phyloP scores from a whole-genome alignment of 2,329 filamentous ascomycete species.

The Aspergillus puulaauensis region DNA sequence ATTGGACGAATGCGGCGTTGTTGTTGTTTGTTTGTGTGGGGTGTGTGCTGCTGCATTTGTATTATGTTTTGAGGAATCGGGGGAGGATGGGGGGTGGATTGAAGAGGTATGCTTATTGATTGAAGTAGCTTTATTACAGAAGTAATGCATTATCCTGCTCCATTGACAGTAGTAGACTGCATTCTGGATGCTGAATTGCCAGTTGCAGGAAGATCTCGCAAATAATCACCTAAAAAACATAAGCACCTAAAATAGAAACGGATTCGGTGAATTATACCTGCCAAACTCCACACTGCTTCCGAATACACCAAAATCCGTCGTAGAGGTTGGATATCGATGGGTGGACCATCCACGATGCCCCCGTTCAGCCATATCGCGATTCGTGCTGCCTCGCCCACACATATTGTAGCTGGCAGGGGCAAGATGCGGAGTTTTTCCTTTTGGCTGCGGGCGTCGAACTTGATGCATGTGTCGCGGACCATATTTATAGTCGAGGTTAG shows the following conservation, averaged over 20 bases:
- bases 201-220: neutral
- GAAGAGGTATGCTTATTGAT: too few species aligned
- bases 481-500: slow-evolving; percentile 1
- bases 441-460: neutral
- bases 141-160: too few species aligned
- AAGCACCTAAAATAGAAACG: neutral
- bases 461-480: slow-evolving; percentile 7
- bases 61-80: too few species aligned
- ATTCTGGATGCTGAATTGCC: too few species aligned
- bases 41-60: too few species aligned
- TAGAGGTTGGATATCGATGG: neutral
- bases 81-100: too few species aligned
- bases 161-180: too few species aligned
- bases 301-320: neutral
- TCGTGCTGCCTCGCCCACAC: neutral
- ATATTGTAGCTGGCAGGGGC: slow-evolving; percentile 4
- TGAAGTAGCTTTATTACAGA: too few species aligned
- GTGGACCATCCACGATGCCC: neutral
- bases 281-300: neutral
- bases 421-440: neutral
- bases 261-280: neutral
- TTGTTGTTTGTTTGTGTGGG: too few species aligned
- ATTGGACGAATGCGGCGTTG: too few species aligned
- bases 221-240: neutral
- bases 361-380: neutral